Evolutionary conservation across 192 early-diverging fungal genomes (phyloP).

Genomic region (Mortierella claussenii): DNA sequence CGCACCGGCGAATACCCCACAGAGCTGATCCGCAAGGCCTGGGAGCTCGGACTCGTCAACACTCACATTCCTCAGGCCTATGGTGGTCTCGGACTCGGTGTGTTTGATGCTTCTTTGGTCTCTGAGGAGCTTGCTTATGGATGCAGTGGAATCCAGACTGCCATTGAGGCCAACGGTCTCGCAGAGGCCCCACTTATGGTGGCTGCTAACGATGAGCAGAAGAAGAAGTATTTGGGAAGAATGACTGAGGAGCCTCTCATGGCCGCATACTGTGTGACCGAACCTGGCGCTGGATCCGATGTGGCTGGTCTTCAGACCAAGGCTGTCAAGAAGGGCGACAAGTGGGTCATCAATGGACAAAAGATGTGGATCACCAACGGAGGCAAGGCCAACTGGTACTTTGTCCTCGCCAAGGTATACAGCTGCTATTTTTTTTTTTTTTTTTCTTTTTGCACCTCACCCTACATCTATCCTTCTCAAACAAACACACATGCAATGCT

Average conservation of each 20-base stretch:
- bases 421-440: background rate
- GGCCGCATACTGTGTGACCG: slow-evolving; percentile 93
- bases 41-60: slow-evolving; percentile 95
- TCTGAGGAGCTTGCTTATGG: slow-evolving; percentile 94
- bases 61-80: slow-evolving; percentile 87
- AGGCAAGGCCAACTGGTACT: slow-evolving; percentile 98
- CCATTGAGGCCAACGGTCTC: slow-evolving; percentile 95
- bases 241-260: slow-evolving; percentile 97
- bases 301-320: slow-evolving; percentile 77
- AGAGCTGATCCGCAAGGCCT: slow-evolving; percentile 86
- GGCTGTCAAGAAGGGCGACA: slow-evolving; percentile 81
- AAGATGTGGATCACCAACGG: slow-evolving; percentile 99
- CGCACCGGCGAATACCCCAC: slow-evolving; percentile 92
- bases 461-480: too few relatives aligned
- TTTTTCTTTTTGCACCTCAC: background rate
- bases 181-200: slow-evolving; percentile 92
- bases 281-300: slow-evolving; percentile 82
- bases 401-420: slow-evolving; percentile 81
- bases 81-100: slow-evolving; percentile 90
- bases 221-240: slow-evolving; percentile 96
- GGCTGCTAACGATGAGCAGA: slow-evolving; percentile 88
- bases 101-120: slow-evolving; percentile 87
- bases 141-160: slow-evolving; percentile 95
- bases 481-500: slow-evolving; percentile 1
- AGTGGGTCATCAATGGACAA: slow-evolving; percentile 85